These are phyloP conservation scores for Epichloe typhina DNA, from an alignment of 2,329 filamentous ascomycete species.

Conservation along the genomic window DNA sequence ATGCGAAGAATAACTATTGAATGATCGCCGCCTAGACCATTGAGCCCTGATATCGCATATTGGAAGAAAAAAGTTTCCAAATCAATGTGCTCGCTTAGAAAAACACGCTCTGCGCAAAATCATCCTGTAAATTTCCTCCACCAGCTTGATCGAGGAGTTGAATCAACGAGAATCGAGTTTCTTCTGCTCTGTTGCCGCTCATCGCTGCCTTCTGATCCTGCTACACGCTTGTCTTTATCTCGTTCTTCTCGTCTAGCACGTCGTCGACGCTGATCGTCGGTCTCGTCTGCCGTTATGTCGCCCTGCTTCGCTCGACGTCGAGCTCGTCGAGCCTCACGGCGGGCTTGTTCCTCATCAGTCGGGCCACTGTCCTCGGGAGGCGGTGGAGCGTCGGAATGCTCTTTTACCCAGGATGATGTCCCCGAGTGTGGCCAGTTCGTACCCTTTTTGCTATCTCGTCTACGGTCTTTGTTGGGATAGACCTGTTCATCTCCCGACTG, in stretches of 20 bases:
- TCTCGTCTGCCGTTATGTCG: conserved; percentile 28
- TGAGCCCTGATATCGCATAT: not conserved
- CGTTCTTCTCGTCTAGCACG: conserved; percentile 31
- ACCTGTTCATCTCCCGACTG: conserved; percentile 30
- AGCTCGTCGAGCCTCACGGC: conserved; percentile 34
- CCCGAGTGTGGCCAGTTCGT: conserved; percentile 48
- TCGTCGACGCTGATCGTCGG: conserved; percentile 30
- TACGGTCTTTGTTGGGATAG: conserved; percentile 26
- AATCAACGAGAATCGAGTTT: conserved; percentile 29
- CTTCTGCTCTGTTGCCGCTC: conserved; percentile 30
- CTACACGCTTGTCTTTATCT: conserved; percentile 17
- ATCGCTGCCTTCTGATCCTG: conserved; percentile 29
- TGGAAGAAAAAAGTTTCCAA: not conserved
- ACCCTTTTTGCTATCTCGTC: conserved; percentile 21
- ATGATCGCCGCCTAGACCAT: not conserved
- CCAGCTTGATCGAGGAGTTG: conserved; percentile 41
- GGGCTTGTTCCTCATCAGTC: conserved; percentile 33
- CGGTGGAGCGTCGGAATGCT: conserved; percentile 47
- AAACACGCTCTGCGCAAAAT: conserved; percentile 4
- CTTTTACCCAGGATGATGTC: conserved; percentile 53
- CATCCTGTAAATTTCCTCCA: conserved; percentile 42
- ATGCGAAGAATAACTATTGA: not conserved
- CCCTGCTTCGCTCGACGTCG: conserved; percentile 31
- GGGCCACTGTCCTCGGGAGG: conserved; percentile 32
- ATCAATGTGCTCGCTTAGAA: not conserved